Base-by-base conservation (phyloP, 768 basidiomycete species). In the Trichaptum fuscoviolaceum region DNA sequence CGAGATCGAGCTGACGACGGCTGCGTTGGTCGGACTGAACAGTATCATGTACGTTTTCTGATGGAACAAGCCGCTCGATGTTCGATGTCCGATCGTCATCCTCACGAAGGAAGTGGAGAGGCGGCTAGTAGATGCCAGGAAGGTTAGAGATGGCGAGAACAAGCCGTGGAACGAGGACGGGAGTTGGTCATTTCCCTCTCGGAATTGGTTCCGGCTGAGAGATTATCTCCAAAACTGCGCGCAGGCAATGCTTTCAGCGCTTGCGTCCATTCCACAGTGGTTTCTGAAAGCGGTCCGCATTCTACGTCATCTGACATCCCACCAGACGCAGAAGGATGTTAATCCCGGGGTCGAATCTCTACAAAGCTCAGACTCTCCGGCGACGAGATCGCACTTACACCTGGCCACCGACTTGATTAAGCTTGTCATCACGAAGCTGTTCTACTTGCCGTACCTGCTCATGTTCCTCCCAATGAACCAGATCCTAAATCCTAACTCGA, bases 61-160 rank as follows among this genome's bases (percentile, higher is more conserved):
- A 80, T 80, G 77, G 79, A 42, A 74, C 30, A 82, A 82, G 68
- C 81, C 80, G 2, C 71, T 76, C 12, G 75, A 77, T 64, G 75
- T 80, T 0, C 68, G 67, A 10, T 67, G 66, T 8, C 74, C 71
- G 42, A 52, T 52, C 15, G 20, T 52, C 42, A 20, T 52, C 42
- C 20, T 4, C 5, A 52, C 42, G 42, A 52, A 52, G 42, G 42
- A 52, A 12, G 5, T 52, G 42, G 42, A 52, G 42, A 52, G 42
- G 42, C 12, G 2, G 20, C 15, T 52, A 6, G 42, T 15, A 5
- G 10, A 20, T 52, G 42, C 42, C 8, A 30, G 30, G 10, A 20
- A 12, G 3, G 42, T 4, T 12, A 12, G 10, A n/a, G n/a, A n/a
- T n/a, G n/a, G n/a, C n/a, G n/a, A n/a, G 20, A 5, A 52, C 20